phyloP scores from a whole-genome alignment of 1,284 basidiomycete species.

The Ceratobasidium papillatum region DNA sequence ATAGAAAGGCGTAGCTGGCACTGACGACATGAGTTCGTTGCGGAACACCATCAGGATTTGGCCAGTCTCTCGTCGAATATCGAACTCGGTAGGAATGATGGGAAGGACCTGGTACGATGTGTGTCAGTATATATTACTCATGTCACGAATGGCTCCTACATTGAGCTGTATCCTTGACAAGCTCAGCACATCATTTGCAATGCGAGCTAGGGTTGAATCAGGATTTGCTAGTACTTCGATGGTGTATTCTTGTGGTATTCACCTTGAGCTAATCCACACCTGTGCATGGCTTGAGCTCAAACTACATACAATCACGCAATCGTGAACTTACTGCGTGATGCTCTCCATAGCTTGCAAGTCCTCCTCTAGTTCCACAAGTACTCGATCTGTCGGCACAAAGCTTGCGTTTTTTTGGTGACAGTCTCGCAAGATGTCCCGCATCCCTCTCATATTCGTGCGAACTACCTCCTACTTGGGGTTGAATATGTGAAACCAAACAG shows the following conservation, averaged over 20 bases:
- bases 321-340: slow-evolving; percentile 24
- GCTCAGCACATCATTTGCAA: slow-evolving; percentile 56
- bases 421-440: slow-evolving; percentile 40
- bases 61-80: slow-evolving; percentile 27
- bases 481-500: too few relatives aligned
- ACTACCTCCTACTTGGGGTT: slow-evolving; percentile 44
- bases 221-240: not conserved
- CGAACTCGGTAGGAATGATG: slow-evolving; percentile 40
- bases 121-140: not conserved
- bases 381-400: slow-evolving; percentile 43
- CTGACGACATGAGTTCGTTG: slow-evolving; percentile 54
- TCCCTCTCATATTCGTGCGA: slow-evolving; percentile 46
- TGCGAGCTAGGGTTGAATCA: slow-evolving; percentile 54
- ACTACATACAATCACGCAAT: not conserved
- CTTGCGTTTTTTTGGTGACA: slow-evolving; percentile 9
- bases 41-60: slow-evolving; percentile 49
- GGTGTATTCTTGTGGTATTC: not conserved
- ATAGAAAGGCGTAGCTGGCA: too few relatives aligned
- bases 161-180: slow-evolving; percentile 55
- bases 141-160: not conserved
- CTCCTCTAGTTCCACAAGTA: slow-evolving; percentile 53
- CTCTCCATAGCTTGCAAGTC: slow-evolving; percentile 50
- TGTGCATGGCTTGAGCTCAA: not conserved
- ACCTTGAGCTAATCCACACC: slow-evolving; percentile 37
- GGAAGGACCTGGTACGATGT: slow-evolving; percentile 14